Evolutionary conservation across 805 yeast species (phyloP).

Genomic region (Brettanomyces anomalus): DNA sequence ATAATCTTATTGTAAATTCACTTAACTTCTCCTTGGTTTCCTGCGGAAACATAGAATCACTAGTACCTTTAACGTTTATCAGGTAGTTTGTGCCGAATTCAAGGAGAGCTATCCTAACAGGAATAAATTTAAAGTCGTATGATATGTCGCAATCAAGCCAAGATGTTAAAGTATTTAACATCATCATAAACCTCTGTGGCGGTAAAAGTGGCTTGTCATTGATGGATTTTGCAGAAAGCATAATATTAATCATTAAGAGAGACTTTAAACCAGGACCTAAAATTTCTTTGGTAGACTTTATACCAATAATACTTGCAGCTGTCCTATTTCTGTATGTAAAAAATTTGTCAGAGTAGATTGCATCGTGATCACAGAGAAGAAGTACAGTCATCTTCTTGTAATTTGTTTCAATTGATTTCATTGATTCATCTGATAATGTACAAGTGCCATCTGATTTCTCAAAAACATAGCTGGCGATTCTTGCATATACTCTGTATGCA

Average conservation of each 20-base stretch:
- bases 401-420: too few species aligned
- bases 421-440: too few species aligned
- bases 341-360: slow-evolving; percentile 28
- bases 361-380: slow-evolving; percentile 15
- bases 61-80: slow-evolving; percentile 22
- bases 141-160: slow-evolving; percentile 61
- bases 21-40: slow-evolving; percentile 23
- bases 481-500: slow-evolving; percentile 25
- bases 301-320: slow-evolving; percentile 60
- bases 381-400: too few species aligned
- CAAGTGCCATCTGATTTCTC: too few species aligned
- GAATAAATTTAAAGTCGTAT: slow-evolving; percentile 45
- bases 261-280: slow-evolving; percentile 34
- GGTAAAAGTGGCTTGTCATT: slow-evolving; percentile 35
- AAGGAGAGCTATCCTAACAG: slow-evolving; percentile 42
- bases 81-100: slow-evolving; percentile 28
- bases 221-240: slow-evolving; percentile 28
- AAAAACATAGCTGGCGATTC: too few species aligned
- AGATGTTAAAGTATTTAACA: slow-evolving; percentile 38
- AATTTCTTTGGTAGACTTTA: slow-evolving; percentile 31
- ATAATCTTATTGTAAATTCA: slow-evolving; percentile 29
- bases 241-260: slow-evolving; percentile 38
- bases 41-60: slow-evolving; percentile 21
- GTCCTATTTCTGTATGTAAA: slow-evolving; percentile 49
- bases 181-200: slow-evolving; percentile 55